Conservation (phyloP, 306 rosid species). For the Vigna mungo region DNA sequence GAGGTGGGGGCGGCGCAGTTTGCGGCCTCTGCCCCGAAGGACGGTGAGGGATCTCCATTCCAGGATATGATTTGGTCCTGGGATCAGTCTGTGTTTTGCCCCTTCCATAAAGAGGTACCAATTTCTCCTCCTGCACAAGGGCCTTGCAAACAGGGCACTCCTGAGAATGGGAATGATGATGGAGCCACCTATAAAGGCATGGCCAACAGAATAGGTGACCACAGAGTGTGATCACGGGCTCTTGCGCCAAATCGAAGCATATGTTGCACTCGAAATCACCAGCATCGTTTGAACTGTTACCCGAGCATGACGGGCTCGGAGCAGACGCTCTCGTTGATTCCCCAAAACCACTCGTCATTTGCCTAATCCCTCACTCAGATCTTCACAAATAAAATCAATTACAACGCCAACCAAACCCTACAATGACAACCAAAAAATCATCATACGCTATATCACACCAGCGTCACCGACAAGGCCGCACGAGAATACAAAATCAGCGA, state of each 20-base stretch:
- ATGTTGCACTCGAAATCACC: slow-evolving; percentile 97
- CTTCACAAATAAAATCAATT: slow-evolving; percentile 21
- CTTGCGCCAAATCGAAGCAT: slow-evolving; percentile 92
- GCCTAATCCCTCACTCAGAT: slow-evolving; percentile 35
- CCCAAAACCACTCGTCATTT: slow-evolving; percentile 74
- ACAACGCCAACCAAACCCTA: slow-evolving; percentile 40
- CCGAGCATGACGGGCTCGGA: slow-evolving; percentile 62
- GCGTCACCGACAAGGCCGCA: background rate
- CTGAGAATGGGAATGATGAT: slow-evolving; percentile 87
- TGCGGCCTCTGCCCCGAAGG: slow-evolving; percentile 87
- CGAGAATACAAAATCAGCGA: slow-evolving; percentile 2
- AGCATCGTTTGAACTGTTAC: slow-evolving; percentile 59
- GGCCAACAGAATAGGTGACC: slow-evolving; percentile 98
- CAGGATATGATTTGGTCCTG: slow-evolving; percentile 75
- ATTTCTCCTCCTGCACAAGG: slow-evolving; percentile 70
- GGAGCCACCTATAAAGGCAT: slow-evolving; percentile 89
- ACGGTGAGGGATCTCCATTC: slow-evolving; percentile 77
- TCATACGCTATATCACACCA: background rate
- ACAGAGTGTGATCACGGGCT: slow-evolving; percentile 86
- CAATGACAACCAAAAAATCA: background rate
- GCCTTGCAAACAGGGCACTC: slow-evolving; percentile 98
- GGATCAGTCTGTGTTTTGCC: slow-evolving; percentile 84
- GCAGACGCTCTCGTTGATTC: slow-evolving; percentile 64
- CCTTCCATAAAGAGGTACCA: slow-evolving; percentile 95
- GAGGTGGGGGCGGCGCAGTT: slow-evolving; percentile 61